Evolutionary conservation across 768 basidiomycete genomes (phyloP), one percentile per base, ranked within the genome.

Genomic region (Mycena vitilis): DNA sequence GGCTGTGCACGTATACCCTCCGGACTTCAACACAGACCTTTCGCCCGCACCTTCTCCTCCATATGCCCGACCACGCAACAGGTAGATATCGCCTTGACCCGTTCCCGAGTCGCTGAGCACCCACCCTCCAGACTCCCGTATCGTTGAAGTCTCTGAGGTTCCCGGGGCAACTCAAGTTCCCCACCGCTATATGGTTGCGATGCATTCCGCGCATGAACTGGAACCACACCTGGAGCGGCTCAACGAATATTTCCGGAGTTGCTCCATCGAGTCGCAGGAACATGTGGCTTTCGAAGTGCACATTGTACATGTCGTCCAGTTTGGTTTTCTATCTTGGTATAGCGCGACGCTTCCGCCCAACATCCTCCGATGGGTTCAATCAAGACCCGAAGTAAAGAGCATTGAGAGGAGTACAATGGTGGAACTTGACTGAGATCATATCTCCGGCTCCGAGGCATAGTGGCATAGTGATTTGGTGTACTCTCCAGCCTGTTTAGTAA

Each of bases 241-340:
- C 47, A 48, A 48, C 47, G 47, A 48, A 48, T 48, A 48, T 48
- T 48, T 48, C 47, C 47, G 47, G 18, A 48, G 47, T 48, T 48
- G 47, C 47, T 48, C 47, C 47, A 48, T 48, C 47, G 47, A 48
- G 47, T 48, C 47, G 47, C 47, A 48, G 47, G 47, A 48, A 48
- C 47, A 48, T 48, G 47, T 48, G 47, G 47, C 47, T 48, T 48
- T 48, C 47, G 47, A 48, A 48, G 47, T 48, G 47, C 18, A 48
- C 47, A 48, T 48, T 48, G 47, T 48, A 48, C 47, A 48, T 48
- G 47, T 48, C 47, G 47, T 20, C 47, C 47, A 48, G 47, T 48
- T 48, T 48, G 47, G 47, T 48, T 48, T 48, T 48, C 47, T 48
- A 48, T 48, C 47, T 48, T 48, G 47, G 47, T 48, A 48, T 48